Evolutionary conservation across 345 rosid genomes (phyloP).

Genomic region (Mercurialis annua): DNA sequence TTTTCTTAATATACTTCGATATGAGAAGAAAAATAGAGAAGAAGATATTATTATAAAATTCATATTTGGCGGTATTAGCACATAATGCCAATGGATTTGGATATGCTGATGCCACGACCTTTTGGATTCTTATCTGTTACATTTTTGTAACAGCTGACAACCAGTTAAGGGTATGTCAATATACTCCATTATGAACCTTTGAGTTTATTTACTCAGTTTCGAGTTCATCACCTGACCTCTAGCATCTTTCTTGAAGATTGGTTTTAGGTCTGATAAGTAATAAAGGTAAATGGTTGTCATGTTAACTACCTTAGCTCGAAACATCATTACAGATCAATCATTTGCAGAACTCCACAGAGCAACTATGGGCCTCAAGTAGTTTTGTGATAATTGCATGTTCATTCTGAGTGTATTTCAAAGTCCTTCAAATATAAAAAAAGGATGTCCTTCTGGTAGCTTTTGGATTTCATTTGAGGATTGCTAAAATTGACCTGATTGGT

Average conservation of each 20-base stretch:
- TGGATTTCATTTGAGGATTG: background rate
- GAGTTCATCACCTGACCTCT: conserved; percentile 1
- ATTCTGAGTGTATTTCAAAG: background rate
- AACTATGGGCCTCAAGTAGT: background rate
- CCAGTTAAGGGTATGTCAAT: background rate
- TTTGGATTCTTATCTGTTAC: background rate
- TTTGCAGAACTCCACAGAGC: background rate
- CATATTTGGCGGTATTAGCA: background rate
- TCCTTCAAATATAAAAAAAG: background rate
- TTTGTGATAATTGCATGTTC: background rate
- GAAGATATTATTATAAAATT: background rate
- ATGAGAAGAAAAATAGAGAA: background rate
- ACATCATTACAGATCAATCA: background rate
- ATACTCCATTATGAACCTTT: background rate
- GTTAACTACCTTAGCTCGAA: too few relatives aligned
- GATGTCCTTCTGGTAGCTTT: background rate
- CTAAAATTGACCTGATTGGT: background rate
- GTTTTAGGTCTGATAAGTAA: background rate
- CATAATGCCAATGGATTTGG: background rate
- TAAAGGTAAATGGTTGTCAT: background rate
- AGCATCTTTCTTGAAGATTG: background rate
- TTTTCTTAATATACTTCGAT: background rate
- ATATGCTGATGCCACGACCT: background rate
- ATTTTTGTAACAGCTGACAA: background rate
- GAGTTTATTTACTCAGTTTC: background rate